Percentiles rank a stretch among this genome's conserved stretches.
Conservation (phyloP, 345 rosid genomes). For the Salix viminalis region DNA sequence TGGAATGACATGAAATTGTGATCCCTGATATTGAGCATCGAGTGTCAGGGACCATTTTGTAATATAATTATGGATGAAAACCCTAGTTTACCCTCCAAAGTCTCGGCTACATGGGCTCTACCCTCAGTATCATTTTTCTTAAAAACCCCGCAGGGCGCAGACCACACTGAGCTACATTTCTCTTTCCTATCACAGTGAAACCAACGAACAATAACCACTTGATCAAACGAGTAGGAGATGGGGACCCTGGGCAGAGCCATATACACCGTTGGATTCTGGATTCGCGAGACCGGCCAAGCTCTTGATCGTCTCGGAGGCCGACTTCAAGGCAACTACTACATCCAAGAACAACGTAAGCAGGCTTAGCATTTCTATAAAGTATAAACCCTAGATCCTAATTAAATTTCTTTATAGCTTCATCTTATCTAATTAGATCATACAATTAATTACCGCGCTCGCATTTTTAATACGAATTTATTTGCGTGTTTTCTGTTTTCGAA, state of each 20-base stretch:
- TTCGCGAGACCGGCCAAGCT: slow-evolving; percentile 94
- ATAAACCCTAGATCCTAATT: slow-evolving; percentile 2
- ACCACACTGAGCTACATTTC: neutral
- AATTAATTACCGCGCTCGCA: neutral
- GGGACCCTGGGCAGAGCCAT: slow-evolving; percentile 83
- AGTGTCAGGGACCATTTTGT: neutral
- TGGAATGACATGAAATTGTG: no score
- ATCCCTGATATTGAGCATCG: no score
- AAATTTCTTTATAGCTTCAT: neutral
- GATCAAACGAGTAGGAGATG: slow-evolving; percentile 30
- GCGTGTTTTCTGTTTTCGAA: neutral
- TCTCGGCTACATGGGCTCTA: neutral
- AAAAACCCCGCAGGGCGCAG: neutral
- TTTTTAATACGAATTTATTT: neutral
- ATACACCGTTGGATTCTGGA: slow-evolving; percentile 90
- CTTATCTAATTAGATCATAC: neutral
- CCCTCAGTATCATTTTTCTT: neutral
- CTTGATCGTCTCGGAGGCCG: slow-evolving; percentile 92
- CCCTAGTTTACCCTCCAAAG: neutral
- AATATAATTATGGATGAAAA: neutral
- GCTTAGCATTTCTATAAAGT: neutral
- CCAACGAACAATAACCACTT: neutral
- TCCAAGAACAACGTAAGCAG: slow-evolving; percentile 73
- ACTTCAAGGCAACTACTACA: slow-evolving; percentile 74
- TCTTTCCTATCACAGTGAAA: neutral